Evolutionary conservation across 495 filamentous ascomycete species (phyloP).

Genomic region (Tuber umbilicatum): DNA sequence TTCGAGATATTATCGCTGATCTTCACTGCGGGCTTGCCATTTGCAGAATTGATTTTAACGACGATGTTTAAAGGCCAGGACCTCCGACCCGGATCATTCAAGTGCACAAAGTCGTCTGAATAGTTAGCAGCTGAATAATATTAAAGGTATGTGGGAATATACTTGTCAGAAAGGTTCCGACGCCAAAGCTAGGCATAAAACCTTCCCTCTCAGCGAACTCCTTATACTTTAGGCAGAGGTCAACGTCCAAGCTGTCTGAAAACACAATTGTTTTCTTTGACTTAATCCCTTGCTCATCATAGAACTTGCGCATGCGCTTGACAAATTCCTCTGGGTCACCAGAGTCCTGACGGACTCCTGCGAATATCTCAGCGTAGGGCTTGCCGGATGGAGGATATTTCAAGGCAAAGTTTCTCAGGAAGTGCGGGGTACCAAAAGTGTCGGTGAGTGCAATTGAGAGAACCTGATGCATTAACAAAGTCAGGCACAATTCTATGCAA

Average conservation of each 20-base stretch:
- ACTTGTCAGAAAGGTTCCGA: slow-evolving; percentile 93
- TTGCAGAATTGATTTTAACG: slow-evolving; percentile 84
- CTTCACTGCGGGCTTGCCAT: slow-evolving; percentile 79
- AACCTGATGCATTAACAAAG: slow-evolving; percentile 39
- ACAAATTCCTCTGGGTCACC: slow-evolving; percentile 81
- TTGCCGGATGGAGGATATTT: slow-evolving; percentile 43
- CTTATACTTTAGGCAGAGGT: slow-evolving; percentile 86
- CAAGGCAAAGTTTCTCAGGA: slow-evolving; percentile 74
- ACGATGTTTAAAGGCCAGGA: slow-evolving; percentile 95
- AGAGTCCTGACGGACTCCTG: slow-evolving; percentile 88
- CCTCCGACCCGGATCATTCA: slow-evolving; percentile 60
- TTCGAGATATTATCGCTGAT: slow-evolving; percentile 96
- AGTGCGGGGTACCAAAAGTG: slow-evolving; percentile 89
- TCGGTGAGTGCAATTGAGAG: slow-evolving; percentile 93
- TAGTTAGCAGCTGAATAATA: not conserved
- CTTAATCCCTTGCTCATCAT: slow-evolving; percentile 65
- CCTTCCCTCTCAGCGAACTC: slow-evolving; percentile 67
- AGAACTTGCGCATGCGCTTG: slow-evolving; percentile 77
- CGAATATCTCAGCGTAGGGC: slow-evolving; percentile 79
- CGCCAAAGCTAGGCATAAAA: slow-evolving; percentile 79
- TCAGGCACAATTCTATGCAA: slow-evolving; percentile 40
- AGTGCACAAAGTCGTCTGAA: slow-evolving; percentile 68
- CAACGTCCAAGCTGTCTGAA: slow-evolving; percentile 88
- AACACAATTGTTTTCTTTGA: slow-evolving; percentile 93
- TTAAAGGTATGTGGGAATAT: slow-evolving; percentile 31